Conservation (phyloP, 257 asterid genomes). For the Rehmannia glutinosa region DNA sequence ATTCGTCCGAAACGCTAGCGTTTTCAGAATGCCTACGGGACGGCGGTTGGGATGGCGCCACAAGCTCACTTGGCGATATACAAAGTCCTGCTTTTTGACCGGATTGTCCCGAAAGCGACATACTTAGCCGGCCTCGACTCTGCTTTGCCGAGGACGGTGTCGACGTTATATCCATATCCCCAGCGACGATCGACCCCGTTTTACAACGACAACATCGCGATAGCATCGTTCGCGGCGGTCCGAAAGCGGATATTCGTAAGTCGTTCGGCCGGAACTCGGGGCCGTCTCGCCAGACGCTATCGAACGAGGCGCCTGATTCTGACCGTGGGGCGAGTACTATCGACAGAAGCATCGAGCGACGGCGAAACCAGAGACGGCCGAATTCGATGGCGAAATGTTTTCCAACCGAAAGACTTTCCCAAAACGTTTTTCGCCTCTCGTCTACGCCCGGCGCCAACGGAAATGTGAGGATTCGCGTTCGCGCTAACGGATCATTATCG, state of each 20-base stretch:
- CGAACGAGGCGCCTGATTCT: slow-evolving; percentile 28
- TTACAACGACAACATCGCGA: not conserved
- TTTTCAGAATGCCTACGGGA: slow-evolving; percentile 38
- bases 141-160: slow-evolving; percentile 30
- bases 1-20: slow-evolving; percentile 28
- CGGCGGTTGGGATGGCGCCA: slow-evolving; percentile 28
- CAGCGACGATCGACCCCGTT: not conserved
- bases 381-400: slow-evolving; percentile 19
- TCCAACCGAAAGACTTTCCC: slow-evolving; percentile 19
- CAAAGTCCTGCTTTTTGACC: slow-evolving; percentile 23
- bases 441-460: too few relatives aligned
- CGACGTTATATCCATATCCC: slow-evolving; percentile 28
- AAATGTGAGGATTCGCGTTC: too few relatives aligned
- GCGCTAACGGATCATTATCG: too few relatives aligned
- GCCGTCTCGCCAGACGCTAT: slow-evolving; percentile 4
- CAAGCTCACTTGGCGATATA: slow-evolving; percentile 29
- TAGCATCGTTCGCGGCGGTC: slow-evolving; percentile 25
- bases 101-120: slow-evolving; percentile 13
- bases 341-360: slow-evolving; percentile 21
- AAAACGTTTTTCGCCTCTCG: slow-evolving; percentile 13
- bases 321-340: slow-evolving; percentile 33
- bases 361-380: slow-evolving; percentile 8
- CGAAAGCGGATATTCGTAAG: slow-evolving; percentile 27
- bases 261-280: slow-evolving; percentile 29
- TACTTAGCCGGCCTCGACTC: slow-evolving; percentile 28